Percentiles rank a stretch among this genome's conserved stretches.
Conservation (phyloP, 805 yeast species). For the Wickerhamiella brachini region DNA sequence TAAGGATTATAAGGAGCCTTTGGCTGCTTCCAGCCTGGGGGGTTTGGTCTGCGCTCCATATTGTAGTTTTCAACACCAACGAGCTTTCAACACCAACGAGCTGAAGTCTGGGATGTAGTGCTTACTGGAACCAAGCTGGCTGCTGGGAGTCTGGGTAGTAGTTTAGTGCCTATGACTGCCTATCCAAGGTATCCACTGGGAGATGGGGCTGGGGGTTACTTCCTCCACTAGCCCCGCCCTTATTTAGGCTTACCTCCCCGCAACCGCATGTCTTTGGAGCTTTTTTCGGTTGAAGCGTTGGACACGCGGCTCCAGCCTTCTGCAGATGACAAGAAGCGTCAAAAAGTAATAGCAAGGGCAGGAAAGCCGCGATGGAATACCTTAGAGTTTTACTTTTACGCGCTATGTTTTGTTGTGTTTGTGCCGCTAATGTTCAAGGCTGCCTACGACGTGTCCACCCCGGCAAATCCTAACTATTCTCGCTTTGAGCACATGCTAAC, state of each 20-base stretch:
- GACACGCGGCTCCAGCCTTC: slow-evolving; percentile 31
- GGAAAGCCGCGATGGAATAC: slow-evolving; percentile 56
- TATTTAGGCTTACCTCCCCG: not conserved
- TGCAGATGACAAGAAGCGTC: slow-evolving; percentile 20
- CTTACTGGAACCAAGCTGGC: too few species aligned
- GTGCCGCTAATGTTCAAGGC: slow-evolving; percentile 76
- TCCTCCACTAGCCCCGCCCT: not conserved
- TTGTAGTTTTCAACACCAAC: too few species aligned
- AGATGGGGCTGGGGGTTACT: too few species aligned
- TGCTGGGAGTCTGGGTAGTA: too few species aligned
- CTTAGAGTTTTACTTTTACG: slow-evolving; percentile 58
- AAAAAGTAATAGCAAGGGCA: slow-evolving; percentile 18
- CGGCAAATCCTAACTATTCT: slow-evolving; percentile 51
- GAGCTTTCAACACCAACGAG: too few species aligned
- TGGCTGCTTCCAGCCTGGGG: slow-evolving; percentile 70
- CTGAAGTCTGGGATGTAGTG: too few species aligned
- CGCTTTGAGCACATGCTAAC: slow-evolving; percentile 46
- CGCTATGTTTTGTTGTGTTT: slow-evolving; percentile 44
- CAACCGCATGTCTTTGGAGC: slow-evolving; percentile 3
- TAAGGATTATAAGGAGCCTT: slow-evolving; percentile 77
- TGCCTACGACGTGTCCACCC: slow-evolving; percentile 50
- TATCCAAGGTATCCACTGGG: too few species aligned
- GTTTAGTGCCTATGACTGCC: too few species aligned
- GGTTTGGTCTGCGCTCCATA: slow-evolving; percentile 53
- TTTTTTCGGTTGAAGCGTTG: slow-evolving; percentile 29